Percentiles rank a stretch among this genome's conserved stretches.
Evolutionary conservation across 2,329 filamentous ascomycete genomes (phyloP).

Genomic region (Hypocreales sp.): DNA sequence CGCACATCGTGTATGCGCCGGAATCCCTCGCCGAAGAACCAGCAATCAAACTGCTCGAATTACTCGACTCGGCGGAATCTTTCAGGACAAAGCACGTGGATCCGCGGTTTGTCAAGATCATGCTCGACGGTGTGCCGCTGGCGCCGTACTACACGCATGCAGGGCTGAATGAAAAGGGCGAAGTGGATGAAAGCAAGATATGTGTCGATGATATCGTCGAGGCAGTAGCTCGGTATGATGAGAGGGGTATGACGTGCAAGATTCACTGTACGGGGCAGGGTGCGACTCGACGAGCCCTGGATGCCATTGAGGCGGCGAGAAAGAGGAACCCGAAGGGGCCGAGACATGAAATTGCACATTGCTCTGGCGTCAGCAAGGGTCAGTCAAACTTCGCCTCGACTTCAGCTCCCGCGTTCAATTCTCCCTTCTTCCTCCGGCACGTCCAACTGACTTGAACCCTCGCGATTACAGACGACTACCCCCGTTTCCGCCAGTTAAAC

Average conservation of each 20-base stretch:
- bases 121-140: conserved; percentile 1
- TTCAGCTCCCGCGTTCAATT: no score
- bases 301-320: conserved; percentile 1
- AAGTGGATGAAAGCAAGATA: conserved; percentile 1
- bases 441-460: no score
- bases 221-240: conserved; percentile 1
- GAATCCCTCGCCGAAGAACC: conserved; percentile 1
- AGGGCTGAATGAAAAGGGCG: neutral
- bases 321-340: neutral
- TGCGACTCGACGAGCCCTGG: conserved; percentile 1
- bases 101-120: conserved; percentile 2
- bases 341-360: conserved; percentile 1
- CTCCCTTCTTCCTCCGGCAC: no score
- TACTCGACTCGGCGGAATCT: conserved; percentile 1
- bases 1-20: conserved; percentile 1
- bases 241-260: conserved; percentile 2
- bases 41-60: neutral
- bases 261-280: conserved; percentile 2
- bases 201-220: conserved; percentile 1
- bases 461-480: no score
- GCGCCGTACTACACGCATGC: neutral
- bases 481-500: neutral
- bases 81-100: conserved; percentile 1
- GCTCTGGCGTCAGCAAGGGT: conserved; percentile 1
- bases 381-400: no score